phyloP scores from a whole-genome alignment of 176 grass and related monocot species.

The Triticum timopheevii region DNA sequence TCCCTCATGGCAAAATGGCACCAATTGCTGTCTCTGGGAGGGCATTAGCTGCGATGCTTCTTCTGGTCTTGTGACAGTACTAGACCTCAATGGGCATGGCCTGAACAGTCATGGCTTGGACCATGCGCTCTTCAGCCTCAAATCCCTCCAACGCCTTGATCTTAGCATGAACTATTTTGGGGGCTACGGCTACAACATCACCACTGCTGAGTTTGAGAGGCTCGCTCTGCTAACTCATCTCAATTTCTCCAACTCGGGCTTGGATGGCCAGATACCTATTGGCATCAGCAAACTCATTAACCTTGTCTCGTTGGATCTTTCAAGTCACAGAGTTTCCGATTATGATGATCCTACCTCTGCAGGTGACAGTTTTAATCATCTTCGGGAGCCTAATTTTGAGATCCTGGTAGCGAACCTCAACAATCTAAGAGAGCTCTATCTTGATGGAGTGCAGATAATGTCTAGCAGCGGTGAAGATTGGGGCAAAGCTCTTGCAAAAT shows the following conservation, averaged over 20 bases:
- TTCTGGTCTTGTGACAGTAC: background rate
- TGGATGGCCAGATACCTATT: background rate
- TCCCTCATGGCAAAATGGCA: background rate
- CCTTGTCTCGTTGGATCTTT: background rate
- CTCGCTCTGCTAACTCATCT: background rate
- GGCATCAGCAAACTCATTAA: background rate
- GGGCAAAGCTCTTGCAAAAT: background rate
- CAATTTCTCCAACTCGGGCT: background rate
- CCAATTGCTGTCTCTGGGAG: background rate
- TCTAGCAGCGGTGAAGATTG: background rate
- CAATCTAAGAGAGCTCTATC: constrained; percentile 3
- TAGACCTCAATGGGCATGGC: background rate
- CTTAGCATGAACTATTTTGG: background rate
- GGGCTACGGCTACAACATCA: background rate
- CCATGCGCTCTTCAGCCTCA: background rate
- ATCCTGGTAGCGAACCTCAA: background rate
- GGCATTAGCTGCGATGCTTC: background rate
- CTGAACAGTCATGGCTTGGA: background rate
- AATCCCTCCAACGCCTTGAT: background rate
- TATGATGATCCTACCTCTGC: background rate
- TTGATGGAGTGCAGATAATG: background rate
- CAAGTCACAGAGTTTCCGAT: fast-evolving
- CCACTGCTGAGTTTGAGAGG: background rate
- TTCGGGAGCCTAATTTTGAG: background rate
- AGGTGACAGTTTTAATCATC: fast-evolving